Evolutionary conservation across 2,329 filamentous ascomycete species (phyloP).

Genomic region (Botryotinia convoluta): DNA sequence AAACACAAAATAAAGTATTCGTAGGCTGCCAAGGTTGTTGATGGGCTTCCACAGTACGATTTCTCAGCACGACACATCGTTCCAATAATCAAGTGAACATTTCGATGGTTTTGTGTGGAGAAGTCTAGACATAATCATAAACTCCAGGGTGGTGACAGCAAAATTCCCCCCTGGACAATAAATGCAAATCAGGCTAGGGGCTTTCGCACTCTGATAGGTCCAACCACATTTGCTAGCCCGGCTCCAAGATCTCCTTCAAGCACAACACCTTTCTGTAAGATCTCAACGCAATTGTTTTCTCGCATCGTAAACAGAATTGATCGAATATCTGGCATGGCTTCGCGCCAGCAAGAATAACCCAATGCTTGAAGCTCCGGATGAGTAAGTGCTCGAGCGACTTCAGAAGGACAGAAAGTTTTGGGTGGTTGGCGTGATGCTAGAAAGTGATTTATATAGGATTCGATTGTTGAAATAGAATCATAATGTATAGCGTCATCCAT

Average conservation of each 20-base stretch:
- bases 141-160: too few species aligned
- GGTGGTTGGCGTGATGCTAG: slow-evolving; percentile 12
- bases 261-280: neutral
- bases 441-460: neutral
- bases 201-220: neutral
- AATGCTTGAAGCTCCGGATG: neutral
- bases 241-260: slow-evolving; percentile 1
- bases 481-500: neutral
- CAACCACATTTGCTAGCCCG: neutral
- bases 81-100: neutral
- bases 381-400: slow-evolving; percentile 23
- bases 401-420: slow-evolving; percentile 25
- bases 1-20: neutral
- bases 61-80: neutral
- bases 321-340: slow-evolving; percentile 3
- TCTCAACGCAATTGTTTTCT: neutral
- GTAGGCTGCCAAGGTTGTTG: neutral
- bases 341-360: neutral
- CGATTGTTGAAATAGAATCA: neutral
- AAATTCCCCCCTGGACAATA: neutral
- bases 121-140: too few species aligned
- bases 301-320: neutral
- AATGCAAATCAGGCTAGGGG: neutral
- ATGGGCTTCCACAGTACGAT: neutral
- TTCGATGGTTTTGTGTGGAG: neutral